Evolutionary conservation across 495 filamentous ascomycete genomes (phyloP), one percentile per base, ranked within the genome.

Genomic region (Chlorociboria aeruginascens): DNA sequence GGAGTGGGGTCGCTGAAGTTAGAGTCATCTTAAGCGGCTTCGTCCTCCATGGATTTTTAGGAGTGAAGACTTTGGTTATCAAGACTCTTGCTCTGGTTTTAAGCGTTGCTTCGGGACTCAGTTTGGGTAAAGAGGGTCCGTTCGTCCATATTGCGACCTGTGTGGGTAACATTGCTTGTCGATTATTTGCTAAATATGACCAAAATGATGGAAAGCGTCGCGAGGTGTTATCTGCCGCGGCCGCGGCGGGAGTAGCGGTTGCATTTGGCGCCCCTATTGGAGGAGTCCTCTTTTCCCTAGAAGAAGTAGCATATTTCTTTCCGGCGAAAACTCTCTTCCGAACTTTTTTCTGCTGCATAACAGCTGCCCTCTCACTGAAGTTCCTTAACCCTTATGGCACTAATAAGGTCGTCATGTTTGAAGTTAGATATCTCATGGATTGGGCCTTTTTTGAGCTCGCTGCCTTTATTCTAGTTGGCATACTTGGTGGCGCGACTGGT

Each of bases 271-370:
- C 90, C 1, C 90, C 90, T 9, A 82, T 96, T 43, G 86, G 87
- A 8, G 90, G 90, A 33, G 90, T 97, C 11, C 73, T 97, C 7
- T 97, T 97, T 63, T 87, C 88, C 46, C 66, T 97, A 20, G 90
- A 97, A 65, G 90, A 97, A 72, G 87, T 95, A 25, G 76, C 83
- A 62, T 98, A 98, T 63, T 98, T 95, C 61, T 96, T 96, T 63
- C 92, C 90, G 3, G 85, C 92, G n/a, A 97, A 98, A 66, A 96
- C 90, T 2, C 77, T 98, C 3, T 98, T 98, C 68, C 74, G 92
- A 34, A 98, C 92, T 1, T 97, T 98, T 69, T 98, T 96, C 66
- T 95, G 89, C 64, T 98, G 90, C 64, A 97, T 97, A 57, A 85
- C 77, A 1, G 89, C 92, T 17, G 84, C 92, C 0, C 61, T 98